Conservation (phyloP, 2,329 filamentous ascomycete genomes). For the Pyrenophora graminea region DNA sequence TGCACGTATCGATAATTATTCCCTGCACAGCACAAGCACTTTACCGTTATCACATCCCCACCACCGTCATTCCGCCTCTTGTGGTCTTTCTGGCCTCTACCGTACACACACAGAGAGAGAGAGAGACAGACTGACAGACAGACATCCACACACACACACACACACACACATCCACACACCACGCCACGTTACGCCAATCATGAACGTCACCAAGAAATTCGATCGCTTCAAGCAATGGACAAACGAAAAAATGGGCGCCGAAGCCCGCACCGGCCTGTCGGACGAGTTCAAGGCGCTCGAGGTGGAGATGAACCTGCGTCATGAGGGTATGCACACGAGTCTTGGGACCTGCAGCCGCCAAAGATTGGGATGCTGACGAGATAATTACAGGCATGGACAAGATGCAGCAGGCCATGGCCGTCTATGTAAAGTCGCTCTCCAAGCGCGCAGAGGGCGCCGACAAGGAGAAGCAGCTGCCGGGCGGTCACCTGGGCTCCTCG, state of each 20-base stretch:
- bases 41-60: constrained; percentile 15
- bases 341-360: constrained; percentile 7
- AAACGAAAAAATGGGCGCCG: constrained; percentile 91
- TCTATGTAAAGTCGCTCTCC: constrained; percentile 85
- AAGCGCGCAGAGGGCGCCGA: constrained; percentile 85
- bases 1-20: constrained; percentile 20
- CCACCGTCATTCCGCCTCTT: constrained; percentile 13
- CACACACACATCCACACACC: no score
- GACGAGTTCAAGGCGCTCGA: constrained; percentile 92
- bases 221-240: constrained; percentile 98
- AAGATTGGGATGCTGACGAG: constrained; percentile 8
- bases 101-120: not conserved
- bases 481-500: constrained; percentile 77
- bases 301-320: constrained; percentile 83
- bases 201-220: constrained; percentile 82
- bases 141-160: not conserved
- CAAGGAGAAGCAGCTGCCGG: constrained; percentile 82
- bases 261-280: constrained; percentile 82
- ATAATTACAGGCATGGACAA: constrained; percentile 75
- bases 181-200: constrained; percentile 33
- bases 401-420: constrained; percentile 81
- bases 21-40: constrained; percentile 24
- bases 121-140: no score
- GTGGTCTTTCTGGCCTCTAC: constrained; percentile 1
- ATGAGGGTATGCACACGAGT: constrained; percentile 68